Evolutionary conservation across 148 eudicot genomes (phyloP).

Genomic region (Chenopodium album): DNA sequence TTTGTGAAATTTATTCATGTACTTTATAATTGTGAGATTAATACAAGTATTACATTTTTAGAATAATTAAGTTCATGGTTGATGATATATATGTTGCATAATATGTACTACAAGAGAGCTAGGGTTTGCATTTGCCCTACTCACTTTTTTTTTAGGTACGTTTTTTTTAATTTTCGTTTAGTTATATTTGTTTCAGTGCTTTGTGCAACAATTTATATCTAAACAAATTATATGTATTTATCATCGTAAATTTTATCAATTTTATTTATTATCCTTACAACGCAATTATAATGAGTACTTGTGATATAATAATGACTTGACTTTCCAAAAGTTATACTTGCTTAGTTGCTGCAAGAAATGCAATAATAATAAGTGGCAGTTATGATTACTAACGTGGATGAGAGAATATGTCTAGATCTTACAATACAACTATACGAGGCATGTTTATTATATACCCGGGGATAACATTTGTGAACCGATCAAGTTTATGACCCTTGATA

Average conservation of each 20-base stretch:
- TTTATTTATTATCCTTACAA: background rate
- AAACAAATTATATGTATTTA: too few species aligned
- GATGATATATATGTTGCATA: too few species aligned
- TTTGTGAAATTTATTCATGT: background rate
- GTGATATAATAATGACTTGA: background rate
- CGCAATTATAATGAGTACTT: slow-evolving; percentile 1
- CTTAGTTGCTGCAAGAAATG: background rate
- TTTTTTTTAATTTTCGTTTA: background rate
- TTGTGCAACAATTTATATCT: too few species aligned
- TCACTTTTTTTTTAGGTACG: background rate
- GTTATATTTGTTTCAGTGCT: too few species aligned
- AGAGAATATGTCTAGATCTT: background rate
- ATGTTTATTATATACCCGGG: background rate
- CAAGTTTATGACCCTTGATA: background rate
- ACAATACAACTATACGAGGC: background rate
- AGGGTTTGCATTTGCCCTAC: background rate
- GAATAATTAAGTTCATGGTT: background rate
- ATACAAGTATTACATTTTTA: background rate
- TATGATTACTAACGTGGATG: background rate
- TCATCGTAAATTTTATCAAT: too few species aligned
- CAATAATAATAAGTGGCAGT: background rate
- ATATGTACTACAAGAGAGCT: background rate
- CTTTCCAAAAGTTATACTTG: background rate
- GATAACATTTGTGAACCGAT: background rate
- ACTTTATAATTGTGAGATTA: background rate